Conservation (phyloP, 2,329 filamentous ascomycete species). For the Exserohilum rostratum region DNA sequence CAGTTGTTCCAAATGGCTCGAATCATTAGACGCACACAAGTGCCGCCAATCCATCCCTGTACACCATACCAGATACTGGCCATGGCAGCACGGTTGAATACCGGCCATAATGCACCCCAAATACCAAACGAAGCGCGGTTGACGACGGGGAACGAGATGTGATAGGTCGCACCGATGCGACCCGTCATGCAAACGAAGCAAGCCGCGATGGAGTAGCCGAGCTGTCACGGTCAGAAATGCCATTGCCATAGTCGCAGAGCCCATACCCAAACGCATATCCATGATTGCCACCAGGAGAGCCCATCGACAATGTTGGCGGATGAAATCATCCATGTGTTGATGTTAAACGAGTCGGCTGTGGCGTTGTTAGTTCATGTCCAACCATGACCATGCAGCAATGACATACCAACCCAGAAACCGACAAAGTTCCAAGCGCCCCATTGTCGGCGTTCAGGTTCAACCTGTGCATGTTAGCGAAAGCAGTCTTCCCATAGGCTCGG, state of each 20-base stretch:
- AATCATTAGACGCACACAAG: conserved; percentile 90
- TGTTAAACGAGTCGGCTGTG: conserved; percentile 53
- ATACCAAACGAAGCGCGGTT: conserved; percentile 81
- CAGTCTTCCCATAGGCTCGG: neutral
- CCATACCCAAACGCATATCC: conserved; percentile 71
- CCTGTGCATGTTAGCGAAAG: conserved; percentile 43
- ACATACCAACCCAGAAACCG: conserved; percentile 75
- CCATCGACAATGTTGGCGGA: conserved; percentile 79
- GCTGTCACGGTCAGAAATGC: conserved; percentile 18
- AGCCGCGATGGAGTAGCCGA: conserved; percentile 80
- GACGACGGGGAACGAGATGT: conserved; percentile 87
- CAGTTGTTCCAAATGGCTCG: conserved; percentile 78
- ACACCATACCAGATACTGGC: conserved; percentile 89
- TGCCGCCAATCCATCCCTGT: conserved; percentile 79
- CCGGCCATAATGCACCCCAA: conserved; percentile 87
- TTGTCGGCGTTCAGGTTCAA: conserved; percentile 78
- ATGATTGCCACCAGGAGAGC: conserved; percentile 87
- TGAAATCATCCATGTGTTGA: conserved; percentile 92
- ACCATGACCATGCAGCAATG: neutral
- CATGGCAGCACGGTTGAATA: conserved; percentile 87
- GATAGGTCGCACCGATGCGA: conserved; percentile 83
- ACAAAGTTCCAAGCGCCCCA: conserved; percentile 91
- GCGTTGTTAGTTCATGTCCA: conserved; percentile 15
- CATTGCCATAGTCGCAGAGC: neutral
- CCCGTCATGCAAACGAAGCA: conserved; percentile 74